Evolutionary conservation across 129 eudicot species (phyloP).

Genomic region (Kitagawia praeruptora): DNA sequence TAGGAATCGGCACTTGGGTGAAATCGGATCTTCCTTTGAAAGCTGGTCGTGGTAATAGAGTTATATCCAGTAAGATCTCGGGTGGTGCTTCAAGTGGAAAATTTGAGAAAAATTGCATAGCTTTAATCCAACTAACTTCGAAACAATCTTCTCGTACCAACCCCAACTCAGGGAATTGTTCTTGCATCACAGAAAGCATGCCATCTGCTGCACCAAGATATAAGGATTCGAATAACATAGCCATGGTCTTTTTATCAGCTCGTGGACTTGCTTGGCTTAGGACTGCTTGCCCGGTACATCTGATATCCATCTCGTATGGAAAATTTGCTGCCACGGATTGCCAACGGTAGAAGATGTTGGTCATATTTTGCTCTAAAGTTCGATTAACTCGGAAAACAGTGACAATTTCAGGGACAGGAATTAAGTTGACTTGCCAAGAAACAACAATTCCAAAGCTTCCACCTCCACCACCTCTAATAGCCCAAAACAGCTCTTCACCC

Average conservation of each 20-base stretch:
- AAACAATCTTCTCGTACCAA: neutral
- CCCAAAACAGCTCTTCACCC: constrained; percentile 4
- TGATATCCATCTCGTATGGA: neutral
- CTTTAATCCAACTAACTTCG: neutral
- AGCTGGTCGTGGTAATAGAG: neutral
- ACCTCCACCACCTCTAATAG: constrained; percentile 1
- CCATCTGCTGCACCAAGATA: neutral
- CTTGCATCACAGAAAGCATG: neutral
- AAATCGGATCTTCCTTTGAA: constrained; percentile 7
- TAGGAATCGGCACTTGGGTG: neutral
- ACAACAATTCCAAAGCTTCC: neutral
- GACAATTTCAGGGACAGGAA: neutral
- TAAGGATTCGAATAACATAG: neutral
- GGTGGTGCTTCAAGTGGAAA: neutral
- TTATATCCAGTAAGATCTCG: neutral
- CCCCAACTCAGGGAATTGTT: neutral
- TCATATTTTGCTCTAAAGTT: neutral
- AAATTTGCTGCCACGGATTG: neutral
- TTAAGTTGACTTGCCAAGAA: neutral
- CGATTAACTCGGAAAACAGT: neutral
- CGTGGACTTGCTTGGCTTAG: neutral
- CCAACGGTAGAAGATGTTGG: neutral
- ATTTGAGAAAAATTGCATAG: neutral
- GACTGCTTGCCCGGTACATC: neutral
- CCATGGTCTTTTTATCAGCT: neutral